Base-by-base conservation (phyloP, 2,329 filamentous ascomycete species). In the Fusarium chaquense region DNA sequence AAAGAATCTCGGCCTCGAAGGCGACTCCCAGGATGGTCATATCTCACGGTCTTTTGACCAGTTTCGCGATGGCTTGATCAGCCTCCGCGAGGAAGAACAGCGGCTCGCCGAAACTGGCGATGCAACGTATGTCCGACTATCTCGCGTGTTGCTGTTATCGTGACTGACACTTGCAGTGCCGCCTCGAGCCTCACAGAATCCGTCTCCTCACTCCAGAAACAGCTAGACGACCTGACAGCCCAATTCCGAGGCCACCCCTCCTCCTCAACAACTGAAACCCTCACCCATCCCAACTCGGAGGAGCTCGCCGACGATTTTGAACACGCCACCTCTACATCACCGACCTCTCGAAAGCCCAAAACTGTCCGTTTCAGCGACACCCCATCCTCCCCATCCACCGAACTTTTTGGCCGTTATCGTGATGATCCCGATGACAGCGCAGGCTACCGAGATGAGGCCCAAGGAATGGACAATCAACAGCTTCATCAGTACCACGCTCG, bases 31-130 rank as follows among this genome's bases (percentile, higher is more conserved):
- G 80, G 94, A 98, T 82, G 91, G 91, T 41, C 92, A 97, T 79
- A 94, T 98, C 72, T 92, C 92, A 18, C 89, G 93, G 54, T 98
- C 94, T 4, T 84, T 99, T 53, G 93, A 97, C 62, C 93, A 94
- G 69, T 88, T 99, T 69, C 88, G 90, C 59, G 90, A 94, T 71
- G 94, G 94, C 26, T 86, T 99, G 62, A 88, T 90, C 57, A 83
- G 86, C 10, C 83, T 97, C 49, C 87, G 91, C 73, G 81, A 84
- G 58, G 89, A 93, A 76, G 84, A 87, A 77, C 82, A 84, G 69
- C 87, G 90, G 41, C 83, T 93, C 63, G 84, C 89, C 71, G 87
- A 90, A 61, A 83, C 85, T 1, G 88, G 86, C 64, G 89, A 93
- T 73, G 87, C 90, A 75, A 80, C 83, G 90, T 92, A 82, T 69